phyloP scores from a whole-genome alignment of 345 rosid genomes.

The Jatropha curcas region DNA sequence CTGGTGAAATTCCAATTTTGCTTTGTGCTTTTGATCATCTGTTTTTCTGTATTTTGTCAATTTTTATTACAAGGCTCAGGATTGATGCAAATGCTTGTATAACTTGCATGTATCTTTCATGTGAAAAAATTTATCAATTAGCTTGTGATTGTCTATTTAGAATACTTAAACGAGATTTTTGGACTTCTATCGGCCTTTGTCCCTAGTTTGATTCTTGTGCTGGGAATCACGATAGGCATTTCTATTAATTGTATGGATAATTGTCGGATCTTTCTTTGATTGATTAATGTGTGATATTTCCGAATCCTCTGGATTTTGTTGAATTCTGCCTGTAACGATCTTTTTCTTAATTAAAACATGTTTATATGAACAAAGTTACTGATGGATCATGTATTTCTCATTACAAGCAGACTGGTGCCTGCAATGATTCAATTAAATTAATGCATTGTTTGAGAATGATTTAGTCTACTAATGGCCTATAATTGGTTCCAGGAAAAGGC shows the following conservation, averaged over 20 bases:
- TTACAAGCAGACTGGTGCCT: conserved; percentile 5
- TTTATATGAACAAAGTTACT: background rate
- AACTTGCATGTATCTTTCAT: background rate
- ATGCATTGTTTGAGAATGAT: background rate
- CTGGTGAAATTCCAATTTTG: background rate
- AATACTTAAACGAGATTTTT: too few relatives aligned
- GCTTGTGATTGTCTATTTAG: background rate
- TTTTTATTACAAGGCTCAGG: background rate
- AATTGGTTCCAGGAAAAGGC: conserved; percentile 68
- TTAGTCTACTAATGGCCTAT: conserved; percentile 8
- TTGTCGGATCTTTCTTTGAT: too few relatives aligned
- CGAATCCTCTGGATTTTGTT: too few relatives aligned
- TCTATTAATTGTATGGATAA: too few relatives aligned
- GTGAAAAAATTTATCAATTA: background rate
- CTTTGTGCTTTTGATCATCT: background rate
- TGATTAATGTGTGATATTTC: too few relatives aligned
- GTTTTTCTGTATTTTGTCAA: background rate
- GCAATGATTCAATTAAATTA: background rate
- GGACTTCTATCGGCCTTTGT: too few relatives aligned
- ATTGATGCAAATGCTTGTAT: background rate
- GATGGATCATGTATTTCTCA: background rate
- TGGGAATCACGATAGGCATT: too few relatives aligned
- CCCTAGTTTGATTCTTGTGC: too few relatives aligned
- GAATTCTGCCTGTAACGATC: background rate
- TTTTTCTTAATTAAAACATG: conserved; percentile 1